Evolutionary conservation across 2,329 filamentous ascomycete species (phyloP), one percentile per base, ranked within the genome.

Genomic region (Aspergillus calidoustus): DNA sequence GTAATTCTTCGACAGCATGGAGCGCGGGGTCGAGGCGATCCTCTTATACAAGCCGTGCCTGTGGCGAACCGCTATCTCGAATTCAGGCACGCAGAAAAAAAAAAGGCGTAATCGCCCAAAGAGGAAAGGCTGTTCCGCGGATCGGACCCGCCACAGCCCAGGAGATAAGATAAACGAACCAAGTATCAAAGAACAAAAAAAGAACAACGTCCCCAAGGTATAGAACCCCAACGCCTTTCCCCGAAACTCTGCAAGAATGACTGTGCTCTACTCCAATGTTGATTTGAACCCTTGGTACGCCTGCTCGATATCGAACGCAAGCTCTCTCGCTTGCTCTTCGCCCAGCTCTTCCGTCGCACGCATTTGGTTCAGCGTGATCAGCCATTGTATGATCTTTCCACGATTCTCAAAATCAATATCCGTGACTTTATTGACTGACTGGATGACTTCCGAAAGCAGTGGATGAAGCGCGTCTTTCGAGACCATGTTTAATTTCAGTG

Each of bases 331-430:
- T 79, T 97, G 92, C 61, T 94, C 89, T 71, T 96, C 91, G 69
- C 86, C 89, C 68, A 99, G 78, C 76, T 97, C 93, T 72, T 98
- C 93, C 1, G 92, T 93, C 8, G 93, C 95, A 73, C 92, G 92
- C 95, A 99, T 98, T 79, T 97, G 93, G 75, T 99, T 99, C 66
- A 99, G 82, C 7, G 92, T 91, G 71, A 99, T 99, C 68, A 99
- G 84, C 95, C 95, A 99, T 76, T 97, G 93, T 60, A 99, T 93
- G 70, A 99, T 98, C 84, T 98, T 98, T 70, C 91, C 93, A 68
- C 96, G 89, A 74, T 90, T 93, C 69, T 98, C 93, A 75, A 99
- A 99, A 71, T 98, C 94, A 65, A 89, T 87, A 75, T 96, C 93
- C 3, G 94, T 97, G 66, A 99, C 95, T 73, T 96, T 95, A 79